A percentile compares a stretch with the other conserved stretches of the same genome.
These are phyloP conservation scores for Periconia sp. DNA, from an alignment of 2,329 filamentous ascomycete genomes.

Conservation along the genomic window DNA sequence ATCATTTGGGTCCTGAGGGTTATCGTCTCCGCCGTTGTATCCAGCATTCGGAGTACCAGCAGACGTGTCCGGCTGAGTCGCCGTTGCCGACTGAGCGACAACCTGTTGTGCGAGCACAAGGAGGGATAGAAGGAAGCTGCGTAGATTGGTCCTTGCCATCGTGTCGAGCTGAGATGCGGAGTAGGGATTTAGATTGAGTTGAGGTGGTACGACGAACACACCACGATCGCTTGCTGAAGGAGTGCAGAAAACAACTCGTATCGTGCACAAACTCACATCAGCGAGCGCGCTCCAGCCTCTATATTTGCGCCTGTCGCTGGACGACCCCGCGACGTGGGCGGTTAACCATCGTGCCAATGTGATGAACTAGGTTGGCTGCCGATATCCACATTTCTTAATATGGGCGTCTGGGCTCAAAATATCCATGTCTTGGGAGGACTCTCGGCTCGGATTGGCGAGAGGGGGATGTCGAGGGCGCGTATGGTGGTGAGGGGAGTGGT, in stretches of 20 bases:
- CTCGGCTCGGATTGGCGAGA: conserved; percentile 37
- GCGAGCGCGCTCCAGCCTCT: conserved; percentile 35
- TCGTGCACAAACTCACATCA: conserved; percentile 23
- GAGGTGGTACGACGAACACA: conserved; percentile 31
- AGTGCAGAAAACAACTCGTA: conserved; percentile 34
- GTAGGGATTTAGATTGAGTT: conserved; percentile 20
- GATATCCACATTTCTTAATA: conserved; percentile 30
- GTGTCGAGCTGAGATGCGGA: conserved; percentile 21
- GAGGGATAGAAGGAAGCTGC: conserved; percentile 31
- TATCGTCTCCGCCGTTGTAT: conserved; percentile 47
- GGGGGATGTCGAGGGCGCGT: conserved; percentile 34
- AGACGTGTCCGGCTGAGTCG: conserved; percentile 15
- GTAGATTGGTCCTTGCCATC: conserved; percentile 34
- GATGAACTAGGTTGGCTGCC: conserved; percentile 28
- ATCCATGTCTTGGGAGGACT: conserved; percentile 29
- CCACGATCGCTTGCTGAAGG: conserved; percentile 28
- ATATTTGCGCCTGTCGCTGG: conserved; percentile 38
- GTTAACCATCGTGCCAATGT: conserved; percentile 38
- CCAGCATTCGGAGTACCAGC: conserved; percentile 29
- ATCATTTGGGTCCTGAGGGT: conserved; percentile 40
- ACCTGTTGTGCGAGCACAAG: conserved; percentile 33
- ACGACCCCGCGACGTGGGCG: conserved; percentile 41
- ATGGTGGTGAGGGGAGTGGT: conserved; percentile 34
- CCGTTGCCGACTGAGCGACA: conserved; percentile 13
- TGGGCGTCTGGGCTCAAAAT: conserved; percentile 33